These are phyloP conservation scores for Cenchrus purpureus DNA, from an alignment of 176 grass and related monocot genomes.

Conservation along the genomic window DNA sequence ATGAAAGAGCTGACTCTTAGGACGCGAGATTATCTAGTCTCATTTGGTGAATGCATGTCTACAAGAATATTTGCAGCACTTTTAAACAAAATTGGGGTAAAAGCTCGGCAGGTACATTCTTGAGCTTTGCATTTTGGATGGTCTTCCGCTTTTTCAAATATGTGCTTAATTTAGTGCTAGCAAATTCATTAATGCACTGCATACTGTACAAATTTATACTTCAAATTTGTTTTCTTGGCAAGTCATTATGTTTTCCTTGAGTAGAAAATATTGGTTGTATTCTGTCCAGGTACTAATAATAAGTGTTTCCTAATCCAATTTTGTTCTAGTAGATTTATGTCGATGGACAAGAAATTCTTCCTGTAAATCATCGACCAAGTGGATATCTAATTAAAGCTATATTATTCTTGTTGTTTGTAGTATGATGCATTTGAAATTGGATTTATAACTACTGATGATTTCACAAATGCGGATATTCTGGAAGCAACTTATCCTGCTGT, in stretches of 20 bases:
- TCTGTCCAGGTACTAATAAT: not conserved
- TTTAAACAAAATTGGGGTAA: conserved; percentile 76
- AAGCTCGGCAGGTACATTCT: conserved; percentile 72
- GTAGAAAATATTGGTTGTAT: not conserved
- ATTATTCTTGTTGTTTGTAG: conserved; percentile 45
- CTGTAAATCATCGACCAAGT: conserved; percentile 5
- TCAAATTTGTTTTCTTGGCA: conserved; percentile 6
- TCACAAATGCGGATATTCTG: conserved; percentile 81
- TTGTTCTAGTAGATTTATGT: conserved; percentile 5
- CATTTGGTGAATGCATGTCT: conserved; percentile 98
- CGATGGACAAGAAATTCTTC: not conserved
- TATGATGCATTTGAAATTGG: conserved; percentile 84
- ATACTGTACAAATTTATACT: conserved; percentile 8
- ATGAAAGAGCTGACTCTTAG: conserved; percentile 96
- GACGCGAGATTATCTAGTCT: conserved; percentile 85
- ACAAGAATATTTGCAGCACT: conserved; percentile 92
- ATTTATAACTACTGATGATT: conserved; percentile 84
- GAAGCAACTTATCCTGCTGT: conserved; percentile 84
- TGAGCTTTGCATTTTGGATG: not conserved
- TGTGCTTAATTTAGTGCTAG: not conserved
- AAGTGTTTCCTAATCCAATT: not conserved
- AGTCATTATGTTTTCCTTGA: not conserved
- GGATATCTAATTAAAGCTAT: not conserved
- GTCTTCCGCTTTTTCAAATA: not conserved
- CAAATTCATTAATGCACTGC: not conserved